phyloP scores from a whole-genome alignment of 192 early-diverging fungal species.

The Coemansia sp. region DNA sequence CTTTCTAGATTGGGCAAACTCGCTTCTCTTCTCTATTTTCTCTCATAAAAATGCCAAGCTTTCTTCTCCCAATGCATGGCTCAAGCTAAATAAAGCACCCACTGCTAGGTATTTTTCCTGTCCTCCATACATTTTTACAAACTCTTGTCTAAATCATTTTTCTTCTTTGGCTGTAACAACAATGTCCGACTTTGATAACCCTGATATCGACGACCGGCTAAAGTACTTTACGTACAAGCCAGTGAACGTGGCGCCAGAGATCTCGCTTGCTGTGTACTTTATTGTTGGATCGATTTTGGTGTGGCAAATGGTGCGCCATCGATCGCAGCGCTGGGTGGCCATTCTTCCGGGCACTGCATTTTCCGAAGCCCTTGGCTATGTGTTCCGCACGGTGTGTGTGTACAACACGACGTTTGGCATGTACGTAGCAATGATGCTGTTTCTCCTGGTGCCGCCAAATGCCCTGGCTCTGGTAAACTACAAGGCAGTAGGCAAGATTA shows the following conservation, averaged over 20 bases:
- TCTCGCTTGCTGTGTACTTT: conserved; percentile 25
- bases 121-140: not conserved
- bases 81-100: too few relatives aligned
- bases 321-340: conserved; percentile 35
- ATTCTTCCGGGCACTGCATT: conserved; percentile 38
- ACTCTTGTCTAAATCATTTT: not conserved
- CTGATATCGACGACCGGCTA: not conserved
- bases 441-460: conserved; percentile 39
- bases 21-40: too few relatives aligned
- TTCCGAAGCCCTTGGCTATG: conserved; percentile 35
- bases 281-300: conserved; percentile 13
- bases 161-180: not conserved
- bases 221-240: conserved; percentile 48
- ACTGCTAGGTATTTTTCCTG: too few relatives aligned
- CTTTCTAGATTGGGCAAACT: not conserved
- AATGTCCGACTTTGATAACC: not conserved
- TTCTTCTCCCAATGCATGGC: not conserved
- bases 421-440: conserved; percentile 42
- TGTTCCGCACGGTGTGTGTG: conserved; percentile 38
- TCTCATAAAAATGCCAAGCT: not conserved
- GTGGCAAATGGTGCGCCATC: conserved; percentile 15
- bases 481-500: conserved; percentile 35
- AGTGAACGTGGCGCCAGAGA: conserved; percentile 28
- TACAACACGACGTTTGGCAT: conserved; percentile 35
- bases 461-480: conserved; percentile 46